Evolutionary conservation across 164 flowering plant species (phyloP), one percentile per base, ranked within the genome.

Genomic region (Chimonanthus praecox): DNA sequence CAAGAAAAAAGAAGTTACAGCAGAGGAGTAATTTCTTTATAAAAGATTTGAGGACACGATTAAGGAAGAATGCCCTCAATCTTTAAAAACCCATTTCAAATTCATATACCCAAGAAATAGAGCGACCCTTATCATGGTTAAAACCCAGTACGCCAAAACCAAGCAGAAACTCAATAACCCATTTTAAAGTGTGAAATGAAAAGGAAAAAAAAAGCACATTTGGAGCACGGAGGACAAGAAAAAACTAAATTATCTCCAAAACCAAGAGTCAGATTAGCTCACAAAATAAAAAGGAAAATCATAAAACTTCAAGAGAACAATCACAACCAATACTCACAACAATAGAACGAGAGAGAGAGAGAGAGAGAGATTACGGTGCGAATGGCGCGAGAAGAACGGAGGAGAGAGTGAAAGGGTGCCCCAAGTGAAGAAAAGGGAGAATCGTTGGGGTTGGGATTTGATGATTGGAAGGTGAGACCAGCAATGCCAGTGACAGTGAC

Each of bases 361-460:
- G 47, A 72, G 70, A 75, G 70, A 58, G n/a, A 7, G 46, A 76
- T 47, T 48, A 92, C 97, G 4, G 93, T 85, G 84, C 79, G 83
- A 70, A 90, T 9, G 64, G 98, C 92, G 72, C 96, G 90, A 73
- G 92, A 88, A 13, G 97, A 88, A 66, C 97, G 98, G 44, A 77
- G 51, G 48, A 89, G 72, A 70, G 85, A 92, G 48, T 77, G 75
- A 49, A 85, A 16, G 46, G 78, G 82, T 0, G 84, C 75, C 78
- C 74, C 71, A 43, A 88, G 10, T 44, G 48, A 66, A 66, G 68
- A 66, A 18, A 63, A 21, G 15, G 68, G 49, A 48, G 46, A 11
- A 66, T 78, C 77, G 72, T 13, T 65, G 64, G 72, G 62, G 72
- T 75, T 73, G 67, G 85, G 78, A 78, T 80, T 72, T 5, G 84